Base-by-base conservation (phyloP, 768 basidiomycete genomes). In the Bullera alba region DNA sequence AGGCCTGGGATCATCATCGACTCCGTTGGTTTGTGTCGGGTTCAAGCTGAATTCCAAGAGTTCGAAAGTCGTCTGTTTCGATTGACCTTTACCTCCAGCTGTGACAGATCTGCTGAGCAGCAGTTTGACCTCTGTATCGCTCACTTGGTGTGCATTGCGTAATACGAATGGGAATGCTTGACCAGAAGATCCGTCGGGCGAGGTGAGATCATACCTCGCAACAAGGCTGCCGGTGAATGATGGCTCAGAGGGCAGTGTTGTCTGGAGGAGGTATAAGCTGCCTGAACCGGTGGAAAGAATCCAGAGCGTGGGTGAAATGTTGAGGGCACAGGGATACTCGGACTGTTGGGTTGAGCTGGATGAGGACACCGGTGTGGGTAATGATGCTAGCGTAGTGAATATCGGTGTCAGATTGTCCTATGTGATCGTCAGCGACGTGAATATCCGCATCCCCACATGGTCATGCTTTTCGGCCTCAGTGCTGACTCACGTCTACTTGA, bases 351-450 rank as follows among this genome's bases (percentile, higher is more conserved):
- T 39, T 19, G 32, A 19, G 16, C 15, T 19, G 37, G 47, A 34
- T 2, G 63, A 42, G 4, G 63, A 58, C 6, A 70, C 51, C 0
- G 68, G 65, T 2, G 48, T 41, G 5, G 69, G 62, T 0, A 70
- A 47, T 0, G 48, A 25, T 10, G 54, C 53, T 4, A 70, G 48
- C 10, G 21, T 50, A 2, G 44, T 17, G 49, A 64, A 68, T 1
- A 19, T 46, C 1, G 66, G 63, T 22, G 2, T 32, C 2, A 60
- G 42, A 25, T 60, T 42, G 32, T 57, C 54, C 61, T 62, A 28
- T 16, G 26, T 34, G 32, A 34, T 34, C 10, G 32, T 34, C 32
- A 34, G n/a, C 32, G 10, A 8, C 32, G n/a, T n/a, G n/a, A n/a
- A n/a, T n/a, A n/a, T n/a, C 32, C 25, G 37, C 7, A 29, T 44